A percentile compares a stretch with the other conserved stretches of the same genome.
Conservation (phyloP, 352 stramenopile species). For the Phytophthora crassamura region DNA sequence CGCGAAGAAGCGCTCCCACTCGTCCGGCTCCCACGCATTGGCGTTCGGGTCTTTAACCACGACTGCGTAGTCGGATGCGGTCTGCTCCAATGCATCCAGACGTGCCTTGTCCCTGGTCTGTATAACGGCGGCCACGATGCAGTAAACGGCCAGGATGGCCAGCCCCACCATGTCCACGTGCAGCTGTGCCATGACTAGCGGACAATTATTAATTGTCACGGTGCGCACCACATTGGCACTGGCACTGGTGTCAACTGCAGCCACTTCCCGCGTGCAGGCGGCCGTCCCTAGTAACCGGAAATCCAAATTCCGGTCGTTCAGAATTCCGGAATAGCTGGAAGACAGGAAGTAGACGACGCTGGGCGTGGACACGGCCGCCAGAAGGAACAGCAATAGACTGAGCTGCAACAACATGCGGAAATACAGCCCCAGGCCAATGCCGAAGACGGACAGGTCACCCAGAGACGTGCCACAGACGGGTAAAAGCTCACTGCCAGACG, state of each 20-base stretch:
- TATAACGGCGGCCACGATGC: conserved; percentile 45
- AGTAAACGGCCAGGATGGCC: conserved; percentile 57
- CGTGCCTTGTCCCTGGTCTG: conserved; percentile 52
- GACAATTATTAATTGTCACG: conserved; percentile 55
- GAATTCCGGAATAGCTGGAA: conserved; percentile 59
- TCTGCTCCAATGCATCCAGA: conserved; percentile 70
- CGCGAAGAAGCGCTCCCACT: conserved; percentile 73
- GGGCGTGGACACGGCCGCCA: conserved; percentile 63
- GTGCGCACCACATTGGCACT: conserved; percentile 8
- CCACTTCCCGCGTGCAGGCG: conserved; percentile 55
- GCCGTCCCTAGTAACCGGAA: conserved; percentile 61
- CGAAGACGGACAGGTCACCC: conserved; percentile 69
- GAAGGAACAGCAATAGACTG: conserved; percentile 54
- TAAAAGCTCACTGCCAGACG: conserved; percentile 59
- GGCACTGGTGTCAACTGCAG: conserved; percentile 25
- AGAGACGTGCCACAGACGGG: conserved; percentile 66
- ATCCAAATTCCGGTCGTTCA: conserved; percentile 48
- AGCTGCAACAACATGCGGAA: conserved; percentile 79
- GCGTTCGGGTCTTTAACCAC: conserved; percentile 75
- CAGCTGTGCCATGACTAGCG: conserved; percentile 56
- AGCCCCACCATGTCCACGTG: conserved; percentile 66
- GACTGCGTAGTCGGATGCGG: conserved; percentile 73
- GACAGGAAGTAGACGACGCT: conserved; percentile 76
- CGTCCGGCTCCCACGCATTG: conserved; percentile 67
- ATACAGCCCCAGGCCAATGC: conserved; percentile 81